A percentile compares a stretch with the other conserved stretches of the same genome.
phyloP scores from a whole-genome alignment of 345 rosid genomes.

The Sonneratia caseolaris region DNA sequence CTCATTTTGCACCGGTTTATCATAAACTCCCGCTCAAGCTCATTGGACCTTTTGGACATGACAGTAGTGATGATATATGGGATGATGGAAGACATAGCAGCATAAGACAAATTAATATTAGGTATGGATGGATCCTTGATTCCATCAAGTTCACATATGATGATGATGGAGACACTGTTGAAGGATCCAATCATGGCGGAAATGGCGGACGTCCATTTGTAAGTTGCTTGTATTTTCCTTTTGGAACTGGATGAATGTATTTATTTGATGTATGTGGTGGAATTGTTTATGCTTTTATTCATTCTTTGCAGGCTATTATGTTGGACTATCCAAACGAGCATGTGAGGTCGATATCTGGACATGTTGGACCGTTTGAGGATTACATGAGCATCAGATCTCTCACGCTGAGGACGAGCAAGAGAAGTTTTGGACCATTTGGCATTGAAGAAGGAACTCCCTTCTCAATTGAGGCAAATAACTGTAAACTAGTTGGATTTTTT shows the following conservation, averaged over 20 bases:
- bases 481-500: not conserved
- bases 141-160: not conserved
- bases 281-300: not conserved
- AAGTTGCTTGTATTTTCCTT: not conserved
- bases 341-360: not conserved
- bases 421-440: not conserved
- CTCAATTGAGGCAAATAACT: not conserved
- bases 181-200: not conserved
- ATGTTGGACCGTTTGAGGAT: not conserved
- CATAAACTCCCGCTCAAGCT: not conserved
- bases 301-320: not conserved
- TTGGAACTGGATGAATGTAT: no score
- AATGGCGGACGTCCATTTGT: not conserved
- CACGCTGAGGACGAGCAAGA: not conserved
- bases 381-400: not conserved
- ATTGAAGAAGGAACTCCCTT: not conserved
- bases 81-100: not conserved
- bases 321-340: not conserved
- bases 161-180: not conserved
- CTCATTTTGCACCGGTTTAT: not conserved
- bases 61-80: not conserved
- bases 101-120: not conserved
- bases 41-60: not conserved
- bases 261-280: no score
- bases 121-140: not conserved